Conservation (phyloP, 208 protist species). For the Leishmania lainsoni region DNA sequence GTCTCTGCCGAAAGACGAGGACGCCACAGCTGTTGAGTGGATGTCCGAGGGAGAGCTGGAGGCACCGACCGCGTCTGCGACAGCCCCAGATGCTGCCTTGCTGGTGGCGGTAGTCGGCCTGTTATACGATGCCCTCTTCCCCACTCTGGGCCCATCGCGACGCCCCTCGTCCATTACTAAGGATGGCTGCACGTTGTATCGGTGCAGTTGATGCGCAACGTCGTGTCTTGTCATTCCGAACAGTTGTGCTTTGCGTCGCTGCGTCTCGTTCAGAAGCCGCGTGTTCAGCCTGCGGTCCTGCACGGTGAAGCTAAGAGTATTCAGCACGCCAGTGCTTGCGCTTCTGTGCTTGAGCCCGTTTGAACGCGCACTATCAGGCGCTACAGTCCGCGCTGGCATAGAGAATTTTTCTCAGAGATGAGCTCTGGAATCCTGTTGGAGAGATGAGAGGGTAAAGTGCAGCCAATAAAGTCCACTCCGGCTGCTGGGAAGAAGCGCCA, state of each 20-base stretch:
- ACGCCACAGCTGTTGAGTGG: neutral
- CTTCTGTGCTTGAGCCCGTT: slow-evolving; percentile 11
- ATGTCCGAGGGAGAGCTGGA: neutral
- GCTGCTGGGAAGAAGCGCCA: neutral
- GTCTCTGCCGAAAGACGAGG: slow-evolving; percentile 1
- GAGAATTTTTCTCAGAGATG: neutral
- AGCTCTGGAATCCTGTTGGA: neutral
- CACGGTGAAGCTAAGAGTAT: slow-evolving; percentile 50
- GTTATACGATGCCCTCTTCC: neutral
- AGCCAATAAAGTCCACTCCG: neutral
- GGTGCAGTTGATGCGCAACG: slow-evolving; percentile 53
- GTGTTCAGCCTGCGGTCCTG: slow-evolving; percentile 71
- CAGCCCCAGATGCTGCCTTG: neutral
- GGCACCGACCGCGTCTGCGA: neutral
- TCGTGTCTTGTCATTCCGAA: slow-evolving; percentile 47
- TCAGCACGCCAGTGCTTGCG: neutral
- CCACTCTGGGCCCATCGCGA: neutral
- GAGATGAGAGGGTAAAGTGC: neutral
- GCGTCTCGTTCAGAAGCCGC: slow-evolving; percentile 50
- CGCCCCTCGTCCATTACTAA: slow-evolving; percentile 46
- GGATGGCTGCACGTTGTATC: slow-evolving; percentile 24
- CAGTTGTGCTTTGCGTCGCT: slow-evolving; percentile 60
- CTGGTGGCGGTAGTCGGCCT: neutral
- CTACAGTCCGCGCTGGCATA: neutral
- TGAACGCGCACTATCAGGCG: neutral